Conservation (phyloP, 2,329 filamentous ascomycete species). For the Talaromyces verruculosus region DNA sequence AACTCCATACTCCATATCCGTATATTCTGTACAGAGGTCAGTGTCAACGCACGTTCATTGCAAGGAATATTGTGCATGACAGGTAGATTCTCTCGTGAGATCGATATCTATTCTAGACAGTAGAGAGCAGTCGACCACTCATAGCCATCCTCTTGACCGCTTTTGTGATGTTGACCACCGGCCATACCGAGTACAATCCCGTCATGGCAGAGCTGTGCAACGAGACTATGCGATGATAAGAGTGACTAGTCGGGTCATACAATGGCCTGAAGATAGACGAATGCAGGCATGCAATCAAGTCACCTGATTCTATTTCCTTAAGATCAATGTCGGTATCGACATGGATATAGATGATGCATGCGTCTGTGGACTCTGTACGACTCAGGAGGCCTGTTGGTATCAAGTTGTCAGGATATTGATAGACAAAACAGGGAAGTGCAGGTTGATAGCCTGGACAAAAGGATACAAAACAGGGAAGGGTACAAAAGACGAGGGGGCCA, state of each 20-base stretch:
- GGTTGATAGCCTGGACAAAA: background rate
- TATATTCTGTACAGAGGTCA: background rate
- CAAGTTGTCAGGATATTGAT: background rate
- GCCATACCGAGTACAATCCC: background rate
- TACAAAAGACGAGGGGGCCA: background rate
- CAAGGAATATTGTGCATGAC: background rate
- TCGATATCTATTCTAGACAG: background rate
- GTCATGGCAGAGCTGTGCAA: background rate
- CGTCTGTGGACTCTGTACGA: background rate
- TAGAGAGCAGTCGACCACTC: background rate
- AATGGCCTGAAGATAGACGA: background rate
- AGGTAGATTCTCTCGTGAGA: background rate
- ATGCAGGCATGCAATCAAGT: constrained; percentile 2
- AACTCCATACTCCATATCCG: constrained; percentile 4
- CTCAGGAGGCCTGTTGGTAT: background rate
- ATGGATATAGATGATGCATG: constrained; percentile 1
- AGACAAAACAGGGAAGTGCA: constrained; percentile 12
- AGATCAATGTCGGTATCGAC: background rate
- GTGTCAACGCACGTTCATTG: background rate
- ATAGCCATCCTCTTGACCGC: constrained; percentile 3
- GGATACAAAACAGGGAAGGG: background rate
- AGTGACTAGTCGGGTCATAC: background rate
- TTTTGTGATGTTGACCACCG: constrained; percentile 1
- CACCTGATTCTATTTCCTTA: background rate
- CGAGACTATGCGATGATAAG: background rate